Percentiles rank a stretch among this genome's conserved stretches.
Conservation (phyloP, 805 yeast genomes). For the Pichia rugopelliculosa region DNA sequence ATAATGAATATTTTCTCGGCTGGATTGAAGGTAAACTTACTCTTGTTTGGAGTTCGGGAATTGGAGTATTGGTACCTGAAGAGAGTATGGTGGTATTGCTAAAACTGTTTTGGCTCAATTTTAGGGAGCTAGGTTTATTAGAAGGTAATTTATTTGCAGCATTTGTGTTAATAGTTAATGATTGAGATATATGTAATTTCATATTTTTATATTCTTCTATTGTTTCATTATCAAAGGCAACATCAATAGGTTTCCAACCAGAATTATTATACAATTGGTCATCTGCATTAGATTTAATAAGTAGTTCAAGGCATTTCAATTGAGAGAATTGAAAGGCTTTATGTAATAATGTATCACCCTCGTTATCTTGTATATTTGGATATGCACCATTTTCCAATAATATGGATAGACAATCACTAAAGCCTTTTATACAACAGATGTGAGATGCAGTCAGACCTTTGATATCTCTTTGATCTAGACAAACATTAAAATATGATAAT, state of each 20-base stretch:
- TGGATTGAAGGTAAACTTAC: constrained; percentile 15
- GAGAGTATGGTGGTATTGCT: not conserved
- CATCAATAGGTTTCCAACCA: constrained; percentile 63
- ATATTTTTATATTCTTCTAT: constrained; percentile 34
- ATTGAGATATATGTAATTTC: constrained; percentile 16
- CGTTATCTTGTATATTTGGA: constrained; percentile 58
- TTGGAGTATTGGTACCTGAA: constrained; percentile 1
- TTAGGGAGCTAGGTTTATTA: constrained; percentile 3
- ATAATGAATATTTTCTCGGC: constrained; percentile 17
- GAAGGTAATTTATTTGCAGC: not conserved
- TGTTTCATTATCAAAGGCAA: constrained; percentile 47
- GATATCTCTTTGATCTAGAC: constrained; percentile 41
- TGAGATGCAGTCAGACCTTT: constrained; percentile 60
- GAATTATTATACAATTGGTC: constrained; percentile 41
- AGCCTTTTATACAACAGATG: constrained; percentile 53
- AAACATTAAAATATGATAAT: constrained; percentile 49
- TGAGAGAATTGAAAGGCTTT: constrained; percentile 70
- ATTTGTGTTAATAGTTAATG: constrained; percentile 13
- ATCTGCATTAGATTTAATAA: constrained; percentile 45
- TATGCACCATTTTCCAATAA: constrained; percentile 73
- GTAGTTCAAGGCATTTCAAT: constrained; percentile 44
- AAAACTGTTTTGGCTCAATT: constrained; percentile 1
- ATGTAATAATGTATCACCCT: constrained; percentile 81
- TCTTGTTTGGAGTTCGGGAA: constrained; percentile 6
- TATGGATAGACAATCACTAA: constrained; percentile 54